Evolutionary conservation across 805 yeast genomes (phyloP).

Genomic region (Pichia insulana): DNA sequence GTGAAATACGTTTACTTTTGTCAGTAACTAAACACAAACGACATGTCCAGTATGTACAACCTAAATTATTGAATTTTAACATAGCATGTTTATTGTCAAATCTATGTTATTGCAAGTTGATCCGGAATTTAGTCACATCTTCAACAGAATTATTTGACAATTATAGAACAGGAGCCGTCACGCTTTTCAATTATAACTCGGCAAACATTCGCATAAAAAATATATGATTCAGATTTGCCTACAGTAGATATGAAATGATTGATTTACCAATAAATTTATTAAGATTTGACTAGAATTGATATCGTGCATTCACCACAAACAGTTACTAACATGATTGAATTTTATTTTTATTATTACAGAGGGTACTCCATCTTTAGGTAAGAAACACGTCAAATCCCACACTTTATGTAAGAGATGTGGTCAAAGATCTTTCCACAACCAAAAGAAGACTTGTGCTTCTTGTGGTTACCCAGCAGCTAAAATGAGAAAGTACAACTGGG

Average conservation of each 20-base stretch:
- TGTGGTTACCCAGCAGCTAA: slow-evolving; percentile 99
- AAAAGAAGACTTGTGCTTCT: slow-evolving; percentile 97
- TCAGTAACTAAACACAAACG: slow-evolving; percentile 24
- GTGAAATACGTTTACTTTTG: not conserved
- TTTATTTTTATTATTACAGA: slow-evolving; percentile 36
- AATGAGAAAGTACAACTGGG: slow-evolving; percentile 99
- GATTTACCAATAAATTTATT: no score
- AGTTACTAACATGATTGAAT: not conserved
- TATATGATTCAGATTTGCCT: no score
- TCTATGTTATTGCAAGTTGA: no score
- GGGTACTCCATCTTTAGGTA: slow-evolving; percentile 99
- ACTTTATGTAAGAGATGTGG: slow-evolving; percentile 99
- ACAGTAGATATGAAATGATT: no score
- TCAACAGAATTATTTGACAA: no score
- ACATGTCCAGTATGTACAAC: slow-evolving; percentile 65
- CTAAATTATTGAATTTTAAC: not conserved
- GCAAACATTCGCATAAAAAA: no score
- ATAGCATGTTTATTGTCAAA: no score
- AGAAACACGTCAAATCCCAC: slow-evolving; percentile 99
- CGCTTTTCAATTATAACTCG: no score
- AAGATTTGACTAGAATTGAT: no score
- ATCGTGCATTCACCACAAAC: slow-evolving; percentile 2
- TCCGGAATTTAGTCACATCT: no score
- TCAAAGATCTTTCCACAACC: slow-evolving; percentile 96
- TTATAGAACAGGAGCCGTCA: no score